Percentiles rank a stretch among this genome's conserved stretches.
phyloP scores from a whole-genome alignment of 257 asterid species.

The Scutellaria baicalensis region DNA sequence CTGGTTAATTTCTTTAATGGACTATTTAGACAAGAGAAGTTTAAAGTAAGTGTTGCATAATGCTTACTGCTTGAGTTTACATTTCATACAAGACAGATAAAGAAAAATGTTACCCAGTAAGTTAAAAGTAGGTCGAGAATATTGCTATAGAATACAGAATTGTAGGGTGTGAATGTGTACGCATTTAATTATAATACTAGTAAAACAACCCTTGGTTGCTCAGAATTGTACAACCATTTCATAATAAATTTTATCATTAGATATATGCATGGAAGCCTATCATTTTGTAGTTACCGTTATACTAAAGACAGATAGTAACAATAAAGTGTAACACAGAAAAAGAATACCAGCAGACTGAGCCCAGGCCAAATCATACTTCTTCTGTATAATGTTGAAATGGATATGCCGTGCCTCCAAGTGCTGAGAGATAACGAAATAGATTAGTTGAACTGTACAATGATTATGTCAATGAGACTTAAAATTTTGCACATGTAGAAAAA shows the following conservation, averaged over 20 bases:
- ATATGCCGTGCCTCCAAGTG: constrained; percentile 95
- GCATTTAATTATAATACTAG: not conserved
- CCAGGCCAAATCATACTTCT: constrained; percentile 96
- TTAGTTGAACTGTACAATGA: not conserved
- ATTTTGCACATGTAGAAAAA: not conserved
- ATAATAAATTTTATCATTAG: not conserved
- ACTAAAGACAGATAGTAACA: not conserved
- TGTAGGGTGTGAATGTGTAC: not conserved
- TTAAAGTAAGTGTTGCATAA: not conserved
- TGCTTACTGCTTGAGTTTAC: not conserved
- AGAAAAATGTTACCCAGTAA: not conserved
- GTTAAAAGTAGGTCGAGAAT: not conserved
- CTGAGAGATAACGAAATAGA: constrained; percentile 31
- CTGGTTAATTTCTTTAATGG: not conserved
- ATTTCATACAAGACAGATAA: not conserved
- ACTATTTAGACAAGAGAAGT: not conserved
- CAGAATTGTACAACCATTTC: not conserved
- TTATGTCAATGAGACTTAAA: not conserved
- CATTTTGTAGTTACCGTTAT: not conserved
- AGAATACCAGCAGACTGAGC: constrained; percentile 72
- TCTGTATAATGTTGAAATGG: constrained; percentile 85
- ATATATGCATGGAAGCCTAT: constrained; percentile 3
- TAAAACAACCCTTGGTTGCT: not conserved
- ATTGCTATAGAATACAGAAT: not conserved
- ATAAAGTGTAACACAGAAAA: constrained; percentile 7